Percentiles rank a stretch among this genome's conserved stretches.
These are phyloP conservation scores for Suhomyces choctaworum DNA, from an alignment of 1,139 yeast species.

Conservation along the genomic window DNA sequence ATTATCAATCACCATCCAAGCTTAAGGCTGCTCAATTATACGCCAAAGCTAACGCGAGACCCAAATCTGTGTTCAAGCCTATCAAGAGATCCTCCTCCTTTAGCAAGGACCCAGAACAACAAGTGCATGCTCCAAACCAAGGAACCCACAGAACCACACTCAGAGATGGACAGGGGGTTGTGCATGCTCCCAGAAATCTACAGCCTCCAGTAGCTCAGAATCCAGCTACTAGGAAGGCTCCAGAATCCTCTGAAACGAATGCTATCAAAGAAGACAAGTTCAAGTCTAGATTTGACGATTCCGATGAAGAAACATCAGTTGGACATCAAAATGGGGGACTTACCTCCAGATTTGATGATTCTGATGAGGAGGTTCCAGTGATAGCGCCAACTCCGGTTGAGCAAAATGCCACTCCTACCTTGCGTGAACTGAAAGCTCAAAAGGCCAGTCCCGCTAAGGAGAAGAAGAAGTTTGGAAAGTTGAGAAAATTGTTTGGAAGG, in stretches of 20 bases:
- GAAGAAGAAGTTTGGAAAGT: conserved; percentile 52
- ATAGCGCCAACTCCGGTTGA: conserved; percentile 5
- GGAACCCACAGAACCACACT: conserved; percentile 17
- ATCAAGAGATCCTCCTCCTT: conserved; percentile 54
- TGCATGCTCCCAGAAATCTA: not conserved
- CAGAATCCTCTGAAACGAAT: conserved; percentile 1
- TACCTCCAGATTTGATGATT: conserved; percentile 23
- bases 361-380: conserved; percentile 22
- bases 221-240: not conserved
- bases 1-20: conserved; percentile 45
- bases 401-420: conserved; percentile 11
- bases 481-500: conserved; percentile 62
- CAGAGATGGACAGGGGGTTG: conserved; percentile 13
- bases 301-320: conserved; percentile 40
- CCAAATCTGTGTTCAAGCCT: conserved; percentile 42
- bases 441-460: conserved; percentile 26
- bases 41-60: conserved; percentile 49
- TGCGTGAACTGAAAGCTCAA: conserved; percentile 17
- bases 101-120: conserved; percentile 36
- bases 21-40: conserved; percentile 50
- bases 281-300: conserved; percentile 55
- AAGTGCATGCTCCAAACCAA: not conserved
- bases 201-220: conserved; percentile 4
- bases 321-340: conserved; percentile 15
- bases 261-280: conserved; percentile 13